Evolutionary conservation across 164 flowering plant species (phyloP).

Genomic region (Litsea cubeba): DNA sequence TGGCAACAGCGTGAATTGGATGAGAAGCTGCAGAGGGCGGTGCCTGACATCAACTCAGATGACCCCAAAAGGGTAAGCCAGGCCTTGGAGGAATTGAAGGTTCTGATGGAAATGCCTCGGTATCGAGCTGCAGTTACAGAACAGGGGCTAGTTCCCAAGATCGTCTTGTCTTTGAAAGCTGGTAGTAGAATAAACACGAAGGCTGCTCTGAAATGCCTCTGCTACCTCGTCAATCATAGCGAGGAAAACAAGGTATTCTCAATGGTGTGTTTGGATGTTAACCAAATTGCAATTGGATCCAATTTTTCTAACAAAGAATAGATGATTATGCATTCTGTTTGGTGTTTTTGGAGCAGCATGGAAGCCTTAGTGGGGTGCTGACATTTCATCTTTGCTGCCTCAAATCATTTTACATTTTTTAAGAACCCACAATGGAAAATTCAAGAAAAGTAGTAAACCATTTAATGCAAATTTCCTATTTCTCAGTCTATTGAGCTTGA

Average conservation of each 20-base stretch:
- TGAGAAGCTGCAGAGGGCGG: slow-evolving; percentile 12
- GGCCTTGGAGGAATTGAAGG: slow-evolving; percentile 18
- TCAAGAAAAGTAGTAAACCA: too few relatives aligned
- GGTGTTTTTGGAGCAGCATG: not conserved
- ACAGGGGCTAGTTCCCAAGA: slow-evolving; percentile 16
- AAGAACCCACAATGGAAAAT: too few relatives aligned
- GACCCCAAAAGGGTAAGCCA: slow-evolving; percentile 8
- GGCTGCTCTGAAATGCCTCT: slow-evolving; percentile 27
- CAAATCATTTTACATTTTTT: not conserved
- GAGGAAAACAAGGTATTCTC: slow-evolving; percentile 22
- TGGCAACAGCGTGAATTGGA: slow-evolving; percentile 21
- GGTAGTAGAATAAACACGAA: slow-evolving; percentile 7
- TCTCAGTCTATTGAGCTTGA: not conserved
- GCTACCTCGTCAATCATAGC: slow-evolving; percentile 13
- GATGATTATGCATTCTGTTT: not conserved
- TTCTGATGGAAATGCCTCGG: slow-evolving; percentile 13
- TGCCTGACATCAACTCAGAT: slow-evolving; percentile 13
- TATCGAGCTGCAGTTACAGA: slow-evolving; percentile 13
- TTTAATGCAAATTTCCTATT: too few relatives aligned
- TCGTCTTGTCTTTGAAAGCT: slow-evolving; percentile 12
- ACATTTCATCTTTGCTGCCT: not conserved
- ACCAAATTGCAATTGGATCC: not conserved
- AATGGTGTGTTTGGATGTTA: not conserved
- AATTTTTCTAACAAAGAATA: too few relatives aligned
- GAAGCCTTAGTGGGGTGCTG: not conserved